Evolutionary conservation across 1,284 basidiomycete genomes (phyloP).

Genomic region (Mixia osmundae): DNA sequence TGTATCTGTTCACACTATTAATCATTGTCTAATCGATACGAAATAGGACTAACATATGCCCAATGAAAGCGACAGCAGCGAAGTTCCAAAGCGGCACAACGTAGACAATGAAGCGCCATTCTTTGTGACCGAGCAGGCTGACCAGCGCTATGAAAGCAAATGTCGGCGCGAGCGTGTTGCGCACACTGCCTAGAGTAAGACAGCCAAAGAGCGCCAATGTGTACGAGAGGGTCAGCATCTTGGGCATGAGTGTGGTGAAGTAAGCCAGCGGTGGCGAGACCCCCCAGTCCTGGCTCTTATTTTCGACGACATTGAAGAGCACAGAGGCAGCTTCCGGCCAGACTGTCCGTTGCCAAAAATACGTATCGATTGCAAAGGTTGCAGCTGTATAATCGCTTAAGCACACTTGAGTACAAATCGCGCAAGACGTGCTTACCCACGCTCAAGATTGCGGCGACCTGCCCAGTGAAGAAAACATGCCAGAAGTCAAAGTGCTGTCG

Average conservation of each 20-base stretch:
- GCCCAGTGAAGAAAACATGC: slow-evolving; percentile 3
- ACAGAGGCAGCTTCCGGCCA: slow-evolving; percentile 73
- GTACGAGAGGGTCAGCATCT: slow-evolving; percentile 41
- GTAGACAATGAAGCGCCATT: slow-evolving; percentile 90
- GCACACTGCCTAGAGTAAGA: slow-evolving; percentile 29
- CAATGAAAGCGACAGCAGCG: slow-evolving; percentile 41
- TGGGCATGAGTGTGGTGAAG: slow-evolving; percentile 45
- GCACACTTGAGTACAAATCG: too few relatives aligned
- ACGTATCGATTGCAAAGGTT: slow-evolving; percentile 51
- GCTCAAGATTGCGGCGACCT: too few relatives aligned
- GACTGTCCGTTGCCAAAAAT: slow-evolving; percentile 51
- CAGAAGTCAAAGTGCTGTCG: slow-evolving; percentile 1
- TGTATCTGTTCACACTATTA: background rate
- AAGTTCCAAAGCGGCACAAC: slow-evolving; percentile 60
- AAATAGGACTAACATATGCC: slow-evolving; percentile 32
- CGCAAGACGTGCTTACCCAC: too few relatives aligned
- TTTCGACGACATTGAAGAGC: slow-evolving; percentile 67
- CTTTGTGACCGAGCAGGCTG: slow-evolving; percentile 42
- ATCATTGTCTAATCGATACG: background rate
- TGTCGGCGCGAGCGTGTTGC: slow-evolving; percentile 29
- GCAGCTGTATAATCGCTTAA: slow-evolving; percentile 31
- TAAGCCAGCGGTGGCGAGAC: slow-evolving; percentile 56
- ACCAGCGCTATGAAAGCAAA: slow-evolving; percentile 39
- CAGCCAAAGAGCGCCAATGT: slow-evolving; percentile 36
- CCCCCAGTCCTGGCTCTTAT: slow-evolving; percentile 78